Evolutionary conservation across 2,329 filamentous ascomycete genomes (phyloP).

Genomic region (Aspergillus puulaauensis): DNA sequence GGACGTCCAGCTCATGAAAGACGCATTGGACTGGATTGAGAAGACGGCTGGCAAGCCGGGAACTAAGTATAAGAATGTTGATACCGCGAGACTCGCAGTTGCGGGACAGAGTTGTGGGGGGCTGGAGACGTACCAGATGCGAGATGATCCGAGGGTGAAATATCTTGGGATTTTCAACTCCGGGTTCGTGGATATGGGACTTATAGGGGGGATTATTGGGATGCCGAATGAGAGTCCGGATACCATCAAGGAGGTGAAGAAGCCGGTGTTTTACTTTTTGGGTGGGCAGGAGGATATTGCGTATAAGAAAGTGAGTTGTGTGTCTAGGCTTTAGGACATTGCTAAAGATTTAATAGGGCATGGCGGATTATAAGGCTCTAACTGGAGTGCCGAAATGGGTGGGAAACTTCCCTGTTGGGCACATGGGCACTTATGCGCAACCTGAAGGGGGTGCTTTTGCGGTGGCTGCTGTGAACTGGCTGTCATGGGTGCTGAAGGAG

Average conservation of each 20-base stretch:
- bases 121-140: conserved; percentile 11
- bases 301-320: conserved; percentile 8
- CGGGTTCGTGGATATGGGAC: conserved; percentile 1
- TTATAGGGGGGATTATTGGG: neutral
- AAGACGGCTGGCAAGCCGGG: neutral
- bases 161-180: conserved; percentile 8
- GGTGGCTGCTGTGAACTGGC: conserved; percentile 10
- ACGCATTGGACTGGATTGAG: conserved; percentile 1
- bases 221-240: neutral
- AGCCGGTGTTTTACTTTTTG: conserved; percentile 13
- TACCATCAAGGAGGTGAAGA: conserved; percentile 5
- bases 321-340: neutral
- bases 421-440: conserved; percentile 6
- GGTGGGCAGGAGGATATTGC: conserved; percentile 11
- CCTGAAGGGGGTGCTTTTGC: conserved; percentile 6
- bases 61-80: neutral
- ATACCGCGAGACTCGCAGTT: neutral
- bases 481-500: conserved; percentile 3
- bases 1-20: neutral
- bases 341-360: neutral
- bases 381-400: conserved; percentile 11
- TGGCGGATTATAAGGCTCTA: conserved; percentile 1
- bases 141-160: conserved; percentile 5
- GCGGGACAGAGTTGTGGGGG: conserved; percentile 11
- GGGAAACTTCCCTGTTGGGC: conserved; percentile 9